phyloP scores from a whole-genome alignment of 345 rosid genomes.

The Citrus sinensis region DVS_A1.0 CM039161.1:17821501-17822000 shows the following conservation, averaged over 20 bases:
- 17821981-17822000: background rate
- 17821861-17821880: background rate
- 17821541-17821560: no score
- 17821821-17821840: background rate
- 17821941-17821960: background rate
- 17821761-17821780: background rate
- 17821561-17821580: no score
- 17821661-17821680: background rate
- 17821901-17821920: background rate
- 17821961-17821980: background rate
- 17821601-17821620: no score
- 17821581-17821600: no score
- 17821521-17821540: background rate
- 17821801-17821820: slow-evolving; percentile 1
- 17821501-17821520: background rate
- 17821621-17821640: no score
- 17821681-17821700: background rate
- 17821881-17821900: background rate
- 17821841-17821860: background rate
- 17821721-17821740: background rate
- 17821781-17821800: background rate
- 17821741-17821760: background rate
- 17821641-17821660: background rate
- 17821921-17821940: background rate
- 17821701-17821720: background rate